Evolutionary conservation across 768 basidiomycete genomes (phyloP).

Genomic region (Naematelia aurantialba): DNA sequence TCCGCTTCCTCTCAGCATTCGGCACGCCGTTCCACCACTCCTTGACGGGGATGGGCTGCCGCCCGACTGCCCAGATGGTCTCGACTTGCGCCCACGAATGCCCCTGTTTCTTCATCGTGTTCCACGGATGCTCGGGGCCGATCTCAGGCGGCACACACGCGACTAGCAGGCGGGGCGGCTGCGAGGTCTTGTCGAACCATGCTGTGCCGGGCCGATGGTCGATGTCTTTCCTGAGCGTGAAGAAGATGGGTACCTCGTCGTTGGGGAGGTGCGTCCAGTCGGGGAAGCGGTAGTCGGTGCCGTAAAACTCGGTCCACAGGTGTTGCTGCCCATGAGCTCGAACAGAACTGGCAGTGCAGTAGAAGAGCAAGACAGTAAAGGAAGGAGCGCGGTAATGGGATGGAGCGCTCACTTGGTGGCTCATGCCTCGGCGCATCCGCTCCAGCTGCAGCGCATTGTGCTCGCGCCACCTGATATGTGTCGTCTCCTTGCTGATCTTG

Average conservation of each 20-base stretch:
- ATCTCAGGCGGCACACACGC: constrained; percentile 54
- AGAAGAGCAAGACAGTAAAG: constrained; percentile 41
- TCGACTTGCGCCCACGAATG: constrained; percentile 52
- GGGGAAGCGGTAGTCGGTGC: constrained; percentile 54
- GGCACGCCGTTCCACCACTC: constrained; percentile 77
- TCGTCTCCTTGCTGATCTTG: constrained; percentile 58
- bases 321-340: constrained; percentile 45
- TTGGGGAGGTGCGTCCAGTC: constrained; percentile 34
- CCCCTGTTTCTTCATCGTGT: constrained; percentile 54
- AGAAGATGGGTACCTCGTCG: neutral
- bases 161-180: constrained; percentile 52
- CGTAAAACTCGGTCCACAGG: constrained; percentile 35
- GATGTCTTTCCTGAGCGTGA: neutral
- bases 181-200: constrained; percentile 10
- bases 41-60: constrained; percentile 57
- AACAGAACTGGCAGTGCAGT: constrained; percentile 24
- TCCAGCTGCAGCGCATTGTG: constrained; percentile 61
- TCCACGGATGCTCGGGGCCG: constrained; percentile 30
- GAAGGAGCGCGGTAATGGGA: neutral
- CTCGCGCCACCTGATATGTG: constrained; percentile 58
- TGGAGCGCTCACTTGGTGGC: constrained; percentile 60
- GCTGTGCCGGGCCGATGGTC: constrained; percentile 5
- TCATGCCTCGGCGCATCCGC: constrained; percentile 61
- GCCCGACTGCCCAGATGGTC: constrained; percentile 53
- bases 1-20: neutral